These are phyloP conservation scores for Prunus mume DNA, from an alignment of 306 rosid species.

Conservation along the genomic window DNA sequence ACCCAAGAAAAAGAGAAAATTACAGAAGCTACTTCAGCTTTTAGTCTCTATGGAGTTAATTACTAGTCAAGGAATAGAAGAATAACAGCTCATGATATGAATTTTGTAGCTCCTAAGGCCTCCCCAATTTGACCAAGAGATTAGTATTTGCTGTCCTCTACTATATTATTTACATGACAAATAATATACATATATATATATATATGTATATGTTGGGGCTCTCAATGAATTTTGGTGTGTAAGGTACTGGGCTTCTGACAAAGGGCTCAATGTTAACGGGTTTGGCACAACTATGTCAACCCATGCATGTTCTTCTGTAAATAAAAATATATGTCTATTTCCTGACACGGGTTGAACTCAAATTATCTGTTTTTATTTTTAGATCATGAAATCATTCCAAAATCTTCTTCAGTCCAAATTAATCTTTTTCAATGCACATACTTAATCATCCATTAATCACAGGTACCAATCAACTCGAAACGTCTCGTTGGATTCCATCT, in stretches of 20 bases:
- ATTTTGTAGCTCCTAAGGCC: neutral
- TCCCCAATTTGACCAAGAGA: neutral
- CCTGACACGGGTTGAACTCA: neutral
- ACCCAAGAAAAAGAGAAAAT: neutral
- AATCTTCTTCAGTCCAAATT: neutral
- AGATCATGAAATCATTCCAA: neutral
- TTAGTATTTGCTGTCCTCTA: neutral
- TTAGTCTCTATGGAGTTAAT: too few relatives aligned
- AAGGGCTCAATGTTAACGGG: neutral
- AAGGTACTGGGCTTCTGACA: neutral
- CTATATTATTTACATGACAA: neutral
- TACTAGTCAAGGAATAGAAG: too few relatives aligned
- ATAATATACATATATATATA: too few relatives aligned
- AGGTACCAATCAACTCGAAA: neutral
- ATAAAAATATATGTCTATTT: too few relatives aligned
- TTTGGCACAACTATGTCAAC: neutral
- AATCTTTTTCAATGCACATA: neutral
- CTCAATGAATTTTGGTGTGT: neutral
- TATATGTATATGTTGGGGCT: neutral
- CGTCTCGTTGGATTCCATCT: neutral
- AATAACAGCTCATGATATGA: too few relatives aligned
- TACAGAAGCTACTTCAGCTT: too few relatives aligned
- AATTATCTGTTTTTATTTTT: neutral
- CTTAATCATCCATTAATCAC: neutral
- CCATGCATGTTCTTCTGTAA: neutral